Conservation (phyloP, 257 asterid genomes). For the Nicotiana benthamiana region DNA sequence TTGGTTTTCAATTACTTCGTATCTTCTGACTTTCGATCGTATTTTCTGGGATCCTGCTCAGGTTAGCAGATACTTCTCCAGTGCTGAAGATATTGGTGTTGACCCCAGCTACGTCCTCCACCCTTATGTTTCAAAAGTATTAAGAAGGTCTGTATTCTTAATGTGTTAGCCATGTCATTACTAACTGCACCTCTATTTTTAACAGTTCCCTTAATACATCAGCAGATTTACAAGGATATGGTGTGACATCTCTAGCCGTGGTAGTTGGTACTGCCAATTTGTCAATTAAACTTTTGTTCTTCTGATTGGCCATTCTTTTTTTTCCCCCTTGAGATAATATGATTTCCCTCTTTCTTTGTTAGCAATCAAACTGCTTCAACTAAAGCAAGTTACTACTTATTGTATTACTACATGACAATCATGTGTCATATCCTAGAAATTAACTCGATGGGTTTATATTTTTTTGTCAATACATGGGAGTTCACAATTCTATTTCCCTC, state of each 20-base stretch:
- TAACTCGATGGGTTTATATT: neutral
- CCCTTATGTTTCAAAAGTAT: neutral
- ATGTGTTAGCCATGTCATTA: neutral
- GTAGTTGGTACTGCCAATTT: neutral
- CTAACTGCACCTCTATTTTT: neutral
- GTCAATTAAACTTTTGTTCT: neutral
- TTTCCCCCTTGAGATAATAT: neutral
- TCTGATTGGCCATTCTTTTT: neutral
- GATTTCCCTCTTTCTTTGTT: neutral
- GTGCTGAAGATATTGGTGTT: neutral
- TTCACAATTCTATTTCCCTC: neutral
- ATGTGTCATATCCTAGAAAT: neutral
- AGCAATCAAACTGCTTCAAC: neutral
- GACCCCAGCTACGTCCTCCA: neutral
- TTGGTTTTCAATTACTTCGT: neutral
- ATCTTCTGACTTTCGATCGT: neutral
- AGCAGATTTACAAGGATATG: neutral
- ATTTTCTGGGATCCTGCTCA: neutral
- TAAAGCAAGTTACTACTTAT: neutral
- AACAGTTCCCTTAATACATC: neutral
- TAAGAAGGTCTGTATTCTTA: conserved; percentile 4
- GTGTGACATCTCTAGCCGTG: neutral
- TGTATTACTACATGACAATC: neutral
- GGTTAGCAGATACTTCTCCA: conserved; percentile 4
- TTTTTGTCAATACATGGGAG: neutral